phyloP scores from a whole-genome alignment of 305 asterid genomes.

The Rubia tinctorum region DNA sequence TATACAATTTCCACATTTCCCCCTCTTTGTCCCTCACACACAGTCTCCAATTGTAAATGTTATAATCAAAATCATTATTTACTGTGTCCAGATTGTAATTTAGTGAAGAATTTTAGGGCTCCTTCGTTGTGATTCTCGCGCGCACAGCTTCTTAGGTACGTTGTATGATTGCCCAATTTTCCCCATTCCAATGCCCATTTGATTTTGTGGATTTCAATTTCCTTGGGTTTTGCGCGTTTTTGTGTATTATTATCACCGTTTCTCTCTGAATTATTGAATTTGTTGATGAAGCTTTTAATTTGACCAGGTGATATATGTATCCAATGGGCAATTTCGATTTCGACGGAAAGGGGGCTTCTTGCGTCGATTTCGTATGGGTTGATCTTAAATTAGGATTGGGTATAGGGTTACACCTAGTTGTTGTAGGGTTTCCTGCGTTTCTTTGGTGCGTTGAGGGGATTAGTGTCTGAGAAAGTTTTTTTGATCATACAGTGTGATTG shows the following conservation, averaged over 20 bases:
- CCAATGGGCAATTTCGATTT: slow-evolving; percentile 32
- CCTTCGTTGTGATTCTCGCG: slow-evolving; percentile 28
- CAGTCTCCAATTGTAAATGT: neutral
- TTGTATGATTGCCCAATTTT: slow-evolving; percentile 18
- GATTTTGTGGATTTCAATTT: slow-evolving; percentile 29
- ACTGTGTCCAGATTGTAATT: slow-evolving; percentile 5
- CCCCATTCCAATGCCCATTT: slow-evolving; percentile 14
- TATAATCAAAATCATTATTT: neutral
- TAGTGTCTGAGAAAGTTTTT: slow-evolving; percentile 31
- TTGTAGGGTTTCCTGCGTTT: slow-evolving; percentile 42
- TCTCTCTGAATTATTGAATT: neutral
- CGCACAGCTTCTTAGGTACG: slow-evolving; percentile 58
- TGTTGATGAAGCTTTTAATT: slow-evolving; percentile 17
- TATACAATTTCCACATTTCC: slow-evolving; percentile 20
- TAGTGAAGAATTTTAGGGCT: slow-evolving; percentile 31
- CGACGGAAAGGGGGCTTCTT: slow-evolving; percentile 24
- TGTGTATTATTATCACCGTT: neutral
- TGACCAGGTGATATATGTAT: slow-evolving; percentile 65
- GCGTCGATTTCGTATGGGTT: slow-evolving; percentile 21
- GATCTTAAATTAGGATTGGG: slow-evolving; percentile 38
- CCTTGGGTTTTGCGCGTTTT: neutral
- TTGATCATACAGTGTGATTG: slow-evolving; percentile 19
- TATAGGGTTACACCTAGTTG: slow-evolving; percentile 47
- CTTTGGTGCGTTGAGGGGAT: slow-evolving; percentile 31
- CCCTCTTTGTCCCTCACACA: slow-evolving; percentile 20